These are phyloP conservation scores for Flaveria ramosissima DNA, from an alignment of 129 eudicot genomes.

Conservation along the genomic window DNA sequence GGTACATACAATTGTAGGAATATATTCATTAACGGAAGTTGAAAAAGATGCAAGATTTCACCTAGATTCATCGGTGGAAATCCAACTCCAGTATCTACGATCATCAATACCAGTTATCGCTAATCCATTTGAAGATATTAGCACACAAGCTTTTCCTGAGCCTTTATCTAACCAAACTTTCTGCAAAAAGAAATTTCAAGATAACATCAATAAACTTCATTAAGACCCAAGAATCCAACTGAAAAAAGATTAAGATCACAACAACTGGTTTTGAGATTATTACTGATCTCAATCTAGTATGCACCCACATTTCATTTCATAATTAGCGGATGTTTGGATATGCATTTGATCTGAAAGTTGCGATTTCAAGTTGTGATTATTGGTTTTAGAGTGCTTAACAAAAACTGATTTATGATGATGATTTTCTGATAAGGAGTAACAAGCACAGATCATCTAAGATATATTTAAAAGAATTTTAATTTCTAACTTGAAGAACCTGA, in stretches of 20 bases:
- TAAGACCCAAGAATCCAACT: neutral
- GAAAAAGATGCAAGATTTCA: constrained; percentile 35
- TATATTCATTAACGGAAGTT: neutral
- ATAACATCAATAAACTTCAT: constrained; percentile 21
- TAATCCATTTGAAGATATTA: constrained; percentile 71
- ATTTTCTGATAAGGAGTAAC: too few relatives aligned
- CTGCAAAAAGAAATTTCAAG: constrained; percentile 47
- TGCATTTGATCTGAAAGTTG: constrained; percentile 6
- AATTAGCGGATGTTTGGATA: neutral
- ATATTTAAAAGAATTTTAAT: too few relatives aligned
- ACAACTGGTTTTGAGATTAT: neutral
- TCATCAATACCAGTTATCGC: constrained; percentile 93
- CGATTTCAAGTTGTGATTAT: neutral
- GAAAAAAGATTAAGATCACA: neutral
- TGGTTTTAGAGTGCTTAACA: neutral
- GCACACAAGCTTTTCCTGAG: constrained; percentile 75
- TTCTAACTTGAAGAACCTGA: neutral
- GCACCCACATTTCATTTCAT: neutral
- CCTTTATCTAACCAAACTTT: constrained; percentile 83
- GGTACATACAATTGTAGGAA: neutral
- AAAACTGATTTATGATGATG: too few relatives aligned
- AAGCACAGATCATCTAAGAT: too few relatives aligned
- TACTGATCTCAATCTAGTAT: neutral
- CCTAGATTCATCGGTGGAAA: constrained; percentile 84
- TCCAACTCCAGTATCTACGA: constrained; percentile 81